Base-by-base conservation (phyloP, 2,329 filamentous ascomycete species). In the Acarospora socialis region DNA sequence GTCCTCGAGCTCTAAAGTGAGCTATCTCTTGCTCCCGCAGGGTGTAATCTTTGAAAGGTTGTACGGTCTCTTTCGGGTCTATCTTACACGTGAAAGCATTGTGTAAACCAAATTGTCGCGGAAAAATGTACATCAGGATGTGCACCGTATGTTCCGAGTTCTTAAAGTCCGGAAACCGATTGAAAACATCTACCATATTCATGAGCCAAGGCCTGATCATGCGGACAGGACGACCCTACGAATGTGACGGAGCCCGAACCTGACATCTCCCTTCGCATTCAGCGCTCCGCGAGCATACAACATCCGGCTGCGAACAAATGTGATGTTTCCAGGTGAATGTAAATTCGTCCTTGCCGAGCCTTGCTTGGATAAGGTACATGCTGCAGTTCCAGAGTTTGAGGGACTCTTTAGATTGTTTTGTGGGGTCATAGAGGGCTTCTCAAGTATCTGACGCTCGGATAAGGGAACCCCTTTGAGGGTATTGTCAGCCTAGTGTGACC, bases 41-140 rank as follows among this genome's bases (percentile, higher is more conserved):
- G 0, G 79, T 86, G 49, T 93, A 92, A 52, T 93, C 84, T 47
- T 82, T 81, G 47, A 87, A 76, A 16, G 68, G 69, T 44, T 87
- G 78, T 0, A 71, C 61, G 0, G 77, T 87, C 46, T 81, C 70
- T 29, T 57, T 66, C 14, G 49, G 51, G 49, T 90, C 68, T 10
- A 78, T 65, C 3, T 61, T 57, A 4, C 75, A 81, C 0, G 75
- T 83, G 50, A 95, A 94, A n/a, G 79, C 83, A 53, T 95, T 98
- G 49, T 92, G 83, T 3, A 98, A 60, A 9, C 73, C 72, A 48
- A 93, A 95, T 47, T 95, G 86, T 7, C 77, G 68, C 19, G 90
- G 90, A 45, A 98, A 98, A 1, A 98, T 75, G 53, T 95, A 87
- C 63, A 87, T 90, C 69, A 93, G 72, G 13, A 92, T 56, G 43